Evolutionary conservation across 2,329 filamentous ascomycete species (phyloP), one percentile per base, ranked within the genome.

Genomic region (Calonectria fujianensis): DNA sequence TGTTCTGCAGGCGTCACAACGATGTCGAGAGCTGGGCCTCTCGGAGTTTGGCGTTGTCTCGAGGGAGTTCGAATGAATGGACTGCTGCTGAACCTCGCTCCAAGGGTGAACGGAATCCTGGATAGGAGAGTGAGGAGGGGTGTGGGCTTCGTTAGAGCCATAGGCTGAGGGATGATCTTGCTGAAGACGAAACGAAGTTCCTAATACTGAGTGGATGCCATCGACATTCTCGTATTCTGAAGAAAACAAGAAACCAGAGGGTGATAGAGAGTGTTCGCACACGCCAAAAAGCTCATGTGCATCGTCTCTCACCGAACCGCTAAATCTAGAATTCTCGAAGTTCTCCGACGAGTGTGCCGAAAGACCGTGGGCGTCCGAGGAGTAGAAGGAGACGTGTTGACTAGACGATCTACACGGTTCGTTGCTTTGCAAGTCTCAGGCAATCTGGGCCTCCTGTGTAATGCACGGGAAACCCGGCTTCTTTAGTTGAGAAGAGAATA

Each of bases 401-500:
- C 20, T 27, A 29, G 11, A 24, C 0, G 20, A 6, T 51, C 48
- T 51, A 27, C n/a, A 24, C 48, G 48, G n/a, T 14, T 24, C 48
- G 48, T 51, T 24, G 48, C 48, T 51, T 11, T 20, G n/a, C 48
- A 51, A 51, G 48, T 10, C 20, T 51, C 48, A 27, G n/a, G 13
- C 13, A 11, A 24, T 51, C 8, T 4, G 48, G 48, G n/a, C 48
- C 48, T 51, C 48, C 48, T 14, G 48, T 10, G n/a, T 13, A 51
- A 51, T 20, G 48, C n/a, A 51, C 48, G n/a, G 48, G n/a, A 51
- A 24, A 27, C 48, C 48, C 48, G 48, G n/a, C 48, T 51, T 51
- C 9, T 11, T 51, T 27, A 2, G 20, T 51, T 51, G 48, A 6
- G 20, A 27, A 51, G n/a, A 27, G 5, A 29, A 24, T 1, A 20